Percentiles rank a stretch among this genome's conserved stretches.
Conservation (phyloP, 2,329 filamentous ascomycete genomes). For the Aspergillus glaucus region DNA sequence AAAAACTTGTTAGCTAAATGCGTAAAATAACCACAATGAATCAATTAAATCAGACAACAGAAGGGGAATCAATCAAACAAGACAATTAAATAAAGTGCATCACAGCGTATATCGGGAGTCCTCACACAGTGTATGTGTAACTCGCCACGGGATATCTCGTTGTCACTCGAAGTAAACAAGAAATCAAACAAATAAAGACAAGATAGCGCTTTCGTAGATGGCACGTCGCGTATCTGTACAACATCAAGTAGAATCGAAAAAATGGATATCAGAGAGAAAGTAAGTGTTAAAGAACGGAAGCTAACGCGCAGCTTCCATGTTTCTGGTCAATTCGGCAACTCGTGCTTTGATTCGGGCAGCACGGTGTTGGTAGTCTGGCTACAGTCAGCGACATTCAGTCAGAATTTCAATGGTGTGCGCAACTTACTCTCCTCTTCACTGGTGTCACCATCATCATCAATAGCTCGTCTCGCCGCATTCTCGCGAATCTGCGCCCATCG, state of each 20-base stretch:
- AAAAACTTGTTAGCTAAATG: too few relatives aligned
- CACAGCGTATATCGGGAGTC: slow-evolving; percentile 10
- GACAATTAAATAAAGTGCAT: slow-evolving; percentile 7
- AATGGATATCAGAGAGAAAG: neutral
- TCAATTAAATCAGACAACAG: slow-evolving; percentile 14
- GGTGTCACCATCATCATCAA: slow-evolving; percentile 77
- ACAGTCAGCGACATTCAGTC: slow-evolving; percentile 10
- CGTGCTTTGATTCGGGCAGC: slow-evolving; percentile 97
- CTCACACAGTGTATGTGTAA: neutral
- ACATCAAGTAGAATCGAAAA: slow-evolving; percentile 4
- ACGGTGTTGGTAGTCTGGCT: slow-evolving; percentile 81
- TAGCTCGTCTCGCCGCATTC: slow-evolving; percentile 79
- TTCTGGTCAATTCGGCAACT: slow-evolving; percentile 86
- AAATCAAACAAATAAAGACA: neutral
- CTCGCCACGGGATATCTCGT: neutral
- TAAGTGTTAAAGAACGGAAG: slow-evolving; percentile 1
- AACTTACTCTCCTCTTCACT: slow-evolving; percentile 88
- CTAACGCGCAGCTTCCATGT: slow-evolving; percentile 56
- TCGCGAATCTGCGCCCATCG: slow-evolving; percentile 95
- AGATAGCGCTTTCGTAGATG: neutral
- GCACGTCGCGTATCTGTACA: neutral
- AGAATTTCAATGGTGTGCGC: slow-evolving; percentile 11
- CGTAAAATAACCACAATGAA: neutral
- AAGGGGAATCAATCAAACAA: slow-evolving; percentile 29
- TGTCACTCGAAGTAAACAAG: neutral